Evolutionary conservation across 495 filamentous ascomycete species (phyloP).

Genomic region (Xylaria nigripes): DNA sequence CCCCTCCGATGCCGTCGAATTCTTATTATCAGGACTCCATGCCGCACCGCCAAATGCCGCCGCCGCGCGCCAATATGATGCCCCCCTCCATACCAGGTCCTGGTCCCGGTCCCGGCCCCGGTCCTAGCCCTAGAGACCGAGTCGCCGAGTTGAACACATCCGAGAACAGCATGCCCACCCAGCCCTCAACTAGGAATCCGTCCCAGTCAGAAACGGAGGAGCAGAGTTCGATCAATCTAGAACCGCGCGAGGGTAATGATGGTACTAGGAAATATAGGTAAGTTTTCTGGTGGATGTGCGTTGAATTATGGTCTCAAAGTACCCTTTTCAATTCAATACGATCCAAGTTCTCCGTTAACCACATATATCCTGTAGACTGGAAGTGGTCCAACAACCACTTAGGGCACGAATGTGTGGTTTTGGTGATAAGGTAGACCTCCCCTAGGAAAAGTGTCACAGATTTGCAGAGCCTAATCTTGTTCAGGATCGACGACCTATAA

Average conservation of each 20-base stretch:
- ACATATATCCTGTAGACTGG: slow-evolving; percentile 45
- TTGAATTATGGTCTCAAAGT: neutral
- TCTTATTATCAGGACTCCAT: slow-evolving; percentile 25
- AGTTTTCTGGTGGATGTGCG: neutral
- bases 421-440: slow-evolving; percentile 75
- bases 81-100: slow-evolving; percentile 26
- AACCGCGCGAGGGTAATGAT: slow-evolving; percentile 26
- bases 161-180: slow-evolving; percentile 6
- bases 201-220: slow-evolving; percentile 22
- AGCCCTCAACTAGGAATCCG: slow-evolving; percentile 9
- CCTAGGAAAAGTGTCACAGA: neutral
- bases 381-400: slow-evolving; percentile 85
- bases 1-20: slow-evolving; percentile 24
- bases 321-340: neutral
- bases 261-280: slow-evolving; percentile 25
- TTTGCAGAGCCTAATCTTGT: slow-evolving; percentile 7
- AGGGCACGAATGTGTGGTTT: slow-evolving; percentile 98
- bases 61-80: slow-evolving; percentile 26
- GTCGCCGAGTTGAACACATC: slow-evolving; percentile 4
- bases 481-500: slow-evolving; percentile 91
- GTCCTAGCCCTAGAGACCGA: slow-evolving; percentile 8
- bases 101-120: slow-evolving; percentile 19
- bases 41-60: slow-evolving; percentile 26
- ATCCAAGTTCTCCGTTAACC: slow-evolving; percentile 10
- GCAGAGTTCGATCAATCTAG: slow-evolving; percentile 10